Percentiles rank a stretch among this genome's conserved stretches.
These are phyloP conservation scores for Colletotrichum filicis DNA, from an alignment of 2,329 filamentous ascomycete genomes.

Conservation along the genomic window DNA sequence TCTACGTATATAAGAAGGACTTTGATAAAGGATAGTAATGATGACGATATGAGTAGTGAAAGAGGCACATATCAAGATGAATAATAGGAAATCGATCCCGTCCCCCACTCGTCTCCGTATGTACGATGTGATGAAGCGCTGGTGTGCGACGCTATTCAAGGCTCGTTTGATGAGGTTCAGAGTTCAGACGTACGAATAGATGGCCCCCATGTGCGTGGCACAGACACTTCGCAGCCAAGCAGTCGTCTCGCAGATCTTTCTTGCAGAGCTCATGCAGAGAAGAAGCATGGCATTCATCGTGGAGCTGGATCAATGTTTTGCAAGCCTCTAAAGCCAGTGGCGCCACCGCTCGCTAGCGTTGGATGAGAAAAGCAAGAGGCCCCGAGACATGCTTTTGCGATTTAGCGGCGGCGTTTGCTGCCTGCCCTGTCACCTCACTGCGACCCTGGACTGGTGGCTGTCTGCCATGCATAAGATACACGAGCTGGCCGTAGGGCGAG, in stretches of 20 bases:
- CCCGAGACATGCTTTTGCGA: conserved; percentile 23
- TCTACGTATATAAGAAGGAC: too few species aligned
- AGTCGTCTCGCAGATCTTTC: background rate
- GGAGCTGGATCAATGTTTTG: conserved; percentile 3
- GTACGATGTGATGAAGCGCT: background rate
- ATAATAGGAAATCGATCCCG: too few species aligned
- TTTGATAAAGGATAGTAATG: too few species aligned
- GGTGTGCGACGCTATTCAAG: conserved; percentile 1
- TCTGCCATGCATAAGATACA: background rate
- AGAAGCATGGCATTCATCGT: conserved; percentile 7
- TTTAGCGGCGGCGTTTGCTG: background rate
- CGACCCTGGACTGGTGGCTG: too few species aligned
- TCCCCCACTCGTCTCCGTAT: background rate
- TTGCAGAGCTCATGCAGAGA: background rate
- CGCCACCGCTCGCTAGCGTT: conserved; percentile 25
- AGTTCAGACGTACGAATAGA: conserved; percentile 2
- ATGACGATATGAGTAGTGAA: too few species aligned
- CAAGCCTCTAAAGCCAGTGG: conserved; percentile 25
- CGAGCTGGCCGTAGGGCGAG: background rate
- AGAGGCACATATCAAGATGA: too few species aligned
- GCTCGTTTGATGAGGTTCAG: conserved; percentile 10
- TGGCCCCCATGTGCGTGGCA: background rate
- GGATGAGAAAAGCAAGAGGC: conserved; percentile 21
- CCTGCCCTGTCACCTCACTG: background rate
- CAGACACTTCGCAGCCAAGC: background rate